Base-by-base conservation (phyloP, 2,329 filamentous ascomycete genomes). In the Ophiostoma ips region DNA sequence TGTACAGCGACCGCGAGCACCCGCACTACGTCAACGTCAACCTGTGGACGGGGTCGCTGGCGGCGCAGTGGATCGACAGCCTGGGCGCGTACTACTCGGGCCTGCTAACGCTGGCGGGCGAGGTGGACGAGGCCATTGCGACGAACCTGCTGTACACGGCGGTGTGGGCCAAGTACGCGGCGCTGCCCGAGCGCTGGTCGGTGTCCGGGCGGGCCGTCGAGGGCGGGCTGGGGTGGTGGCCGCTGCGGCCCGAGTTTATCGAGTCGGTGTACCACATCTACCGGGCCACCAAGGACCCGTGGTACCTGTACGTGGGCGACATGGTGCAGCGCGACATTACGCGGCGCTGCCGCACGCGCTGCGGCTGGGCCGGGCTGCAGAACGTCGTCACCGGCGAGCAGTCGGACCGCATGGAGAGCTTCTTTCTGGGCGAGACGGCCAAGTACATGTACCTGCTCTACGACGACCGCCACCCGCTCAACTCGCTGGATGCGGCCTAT, bases 181-280 rank as follows among this genome's bases (percentile, higher is more conserved):
- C 88, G 3, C 73, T 98, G 46, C 92, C 92, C 4, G 92, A 98
- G 64, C 76, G 92, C 58, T 98, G 88, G 88, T 95, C 90, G 37
- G 80, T 92, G 47, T 78, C 80, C 47, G 86, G 88, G 21, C 84
- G 84, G 28, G 81, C 83, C 49, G 83, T 96, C 44, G 92, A 96
- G 61, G 81, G 83, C 16, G 87, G 87, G 10, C 77, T 96, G 24
- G 80, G 83, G 11, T 96, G 92, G 87, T 98, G 94, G 85, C 87
- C 87, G 11, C 87, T 94, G 19, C 79, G 92, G 21, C 92, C 92
- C 5, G 92, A 98, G 64, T 96, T 96, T 61, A 88, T 95, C 57
- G 92, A 98, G 66, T 95, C 88, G 1, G 95, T 86, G 0, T 98
- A 94, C 66, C 87, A 96, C 61, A 71, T 98, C n/a, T 96, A 94